phyloP scores from a whole-genome alignment of 176 grass and related monocot species.

The Lolium perenne region DNA sequence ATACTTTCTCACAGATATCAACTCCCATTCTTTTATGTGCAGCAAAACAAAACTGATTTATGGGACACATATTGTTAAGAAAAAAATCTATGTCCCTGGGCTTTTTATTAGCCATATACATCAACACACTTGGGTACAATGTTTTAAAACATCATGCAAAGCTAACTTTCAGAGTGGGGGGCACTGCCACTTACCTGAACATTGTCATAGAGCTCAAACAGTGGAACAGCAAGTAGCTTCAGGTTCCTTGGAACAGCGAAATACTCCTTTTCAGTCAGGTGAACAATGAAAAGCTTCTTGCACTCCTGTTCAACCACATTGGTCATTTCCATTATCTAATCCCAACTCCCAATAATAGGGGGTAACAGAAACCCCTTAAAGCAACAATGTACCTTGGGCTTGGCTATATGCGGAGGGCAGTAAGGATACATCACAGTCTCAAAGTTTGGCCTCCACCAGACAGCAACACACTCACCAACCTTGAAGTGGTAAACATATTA shows the following conservation, averaged over 20 bases:
- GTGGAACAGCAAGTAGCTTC: conserved; percentile 97
- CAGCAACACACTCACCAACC: conserved; percentile 97
- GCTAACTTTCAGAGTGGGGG: neutral
- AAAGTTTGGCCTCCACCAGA: conserved; percentile 99
- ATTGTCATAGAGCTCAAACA: conserved; percentile 99
- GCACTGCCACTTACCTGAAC: conserved; percentile 68
- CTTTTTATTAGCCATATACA: neutral
- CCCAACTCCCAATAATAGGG: neutral
- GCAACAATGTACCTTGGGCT: conserved; percentile 80
- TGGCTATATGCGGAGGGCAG: conserved; percentile 98
- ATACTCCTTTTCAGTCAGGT: conserved; percentile 95
- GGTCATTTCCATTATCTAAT: neutral
- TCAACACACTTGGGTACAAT: neutral
- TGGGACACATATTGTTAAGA: neutral
- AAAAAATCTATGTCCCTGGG: neutral
- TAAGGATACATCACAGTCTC: conserved; percentile 99
- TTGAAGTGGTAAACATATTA: conserved; percentile 42
- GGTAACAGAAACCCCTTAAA: conserved; percentile 1
- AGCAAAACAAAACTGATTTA: neutral
- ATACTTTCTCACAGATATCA: neutral
- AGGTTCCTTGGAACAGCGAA: conserved; percentile 99
- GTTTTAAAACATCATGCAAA: conserved; percentile 6
- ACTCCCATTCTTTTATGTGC: neutral
- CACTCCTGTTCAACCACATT: conserved; percentile 73
- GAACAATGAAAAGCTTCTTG: conserved; percentile 98